phyloP scores from a whole-genome alignment of 495 filamentous ascomycete species.

The Daldinia grandis region DNA sequence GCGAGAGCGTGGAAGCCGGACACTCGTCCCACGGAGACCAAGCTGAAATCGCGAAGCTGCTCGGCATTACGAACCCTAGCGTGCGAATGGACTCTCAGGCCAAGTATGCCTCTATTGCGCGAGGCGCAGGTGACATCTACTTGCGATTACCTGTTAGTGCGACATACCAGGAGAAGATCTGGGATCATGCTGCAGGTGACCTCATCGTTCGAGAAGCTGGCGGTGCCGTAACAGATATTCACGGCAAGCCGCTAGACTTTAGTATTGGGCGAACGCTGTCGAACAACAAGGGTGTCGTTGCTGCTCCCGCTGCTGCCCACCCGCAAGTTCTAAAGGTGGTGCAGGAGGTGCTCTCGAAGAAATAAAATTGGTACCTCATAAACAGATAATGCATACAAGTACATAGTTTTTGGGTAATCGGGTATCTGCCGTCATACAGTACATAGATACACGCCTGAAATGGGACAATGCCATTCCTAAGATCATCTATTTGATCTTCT shows the following conservation, averaged over 20 bases:
- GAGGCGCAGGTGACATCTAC: slow-evolving; percentile 95
- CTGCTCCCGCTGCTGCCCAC: slow-evolving; percentile 79
- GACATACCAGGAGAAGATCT: slow-evolving; percentile 98
- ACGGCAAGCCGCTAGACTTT: slow-evolving; percentile 84
- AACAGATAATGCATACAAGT: slow-evolving; percentile 40
- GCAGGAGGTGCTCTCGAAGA: slow-evolving; percentile 71
- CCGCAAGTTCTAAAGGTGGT: slow-evolving; percentile 81
- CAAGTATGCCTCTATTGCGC: slow-evolving; percentile 95
- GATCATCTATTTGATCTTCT: slow-evolving; percentile 91
- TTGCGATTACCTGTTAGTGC: slow-evolving; percentile 82
- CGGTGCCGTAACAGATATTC: slow-evolving; percentile 86
- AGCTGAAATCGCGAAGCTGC: slow-evolving; percentile 78
- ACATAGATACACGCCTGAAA: slow-evolving; percentile 42
- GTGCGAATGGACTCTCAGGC: slow-evolving; percentile 97
- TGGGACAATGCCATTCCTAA: slow-evolving; percentile 6
- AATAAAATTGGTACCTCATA: slow-evolving; percentile 35
- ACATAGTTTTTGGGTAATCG: slow-evolving; percentile 37
- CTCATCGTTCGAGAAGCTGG: slow-evolving; percentile 94
- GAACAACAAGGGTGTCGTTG: slow-evolving; percentile 92
- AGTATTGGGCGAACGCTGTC: slow-evolving; percentile 83
- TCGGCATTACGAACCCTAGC: slow-evolving; percentile 84
- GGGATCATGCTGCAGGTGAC: slow-evolving; percentile 98
- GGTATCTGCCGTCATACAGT: slow-evolving; percentile 45
- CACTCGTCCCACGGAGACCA: slow-evolving; percentile 91
- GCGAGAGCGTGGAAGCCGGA: slow-evolving; percentile 90